These are phyloP conservation scores for Cyanodermella asteris DNA, from an alignment of 2,329 filamentous ascomycete genomes.

Conservation along the genomic window DNA sequence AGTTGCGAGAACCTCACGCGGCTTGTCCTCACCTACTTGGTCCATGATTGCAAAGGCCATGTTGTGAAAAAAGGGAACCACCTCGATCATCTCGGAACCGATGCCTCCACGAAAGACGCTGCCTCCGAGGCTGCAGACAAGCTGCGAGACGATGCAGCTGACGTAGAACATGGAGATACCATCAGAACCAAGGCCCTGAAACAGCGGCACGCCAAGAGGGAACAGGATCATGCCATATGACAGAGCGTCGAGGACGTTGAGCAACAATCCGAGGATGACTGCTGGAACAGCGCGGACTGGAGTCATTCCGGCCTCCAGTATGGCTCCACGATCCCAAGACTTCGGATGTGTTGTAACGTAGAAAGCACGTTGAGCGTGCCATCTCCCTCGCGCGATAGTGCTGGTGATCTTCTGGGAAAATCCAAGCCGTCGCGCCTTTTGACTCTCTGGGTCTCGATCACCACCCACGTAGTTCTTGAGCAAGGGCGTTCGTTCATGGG, in stretches of 20 bases:
- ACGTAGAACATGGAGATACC: constrained; percentile 98
- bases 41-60: constrained; percentile 81
- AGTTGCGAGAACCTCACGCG: constrained; percentile 74
- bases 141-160: constrained; percentile 81
- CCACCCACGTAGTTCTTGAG: constrained; percentile 11
- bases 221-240: constrained; percentile 97
- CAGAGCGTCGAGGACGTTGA: constrained; percentile 84
- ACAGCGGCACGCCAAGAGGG: constrained; percentile 68
- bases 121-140: constrained; percentile 65
- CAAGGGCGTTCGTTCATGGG: constrained; percentile 17
- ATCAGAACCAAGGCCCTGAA: constrained; percentile 67
- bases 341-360: constrained; percentile 34
- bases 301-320: constrained; percentile 42
- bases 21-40: constrained; percentile 55
- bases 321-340: constrained; percentile 44
- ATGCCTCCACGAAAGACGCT: constrained; percentile 81
- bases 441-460: constrained; percentile 12
- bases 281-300: constrained; percentile 58
- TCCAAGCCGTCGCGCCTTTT: constrained; percentile 4
- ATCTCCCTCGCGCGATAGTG: constrained; percentile 3
- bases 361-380: neutral
- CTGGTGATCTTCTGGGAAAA: neutral
- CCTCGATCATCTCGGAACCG: constrained; percentile 94
- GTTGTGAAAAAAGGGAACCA: constrained; percentile 95
- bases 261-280: constrained; percentile 65